Conservation (phyloP, 306 rosid species). For the Astragalus glycyphyllos region DNA sequence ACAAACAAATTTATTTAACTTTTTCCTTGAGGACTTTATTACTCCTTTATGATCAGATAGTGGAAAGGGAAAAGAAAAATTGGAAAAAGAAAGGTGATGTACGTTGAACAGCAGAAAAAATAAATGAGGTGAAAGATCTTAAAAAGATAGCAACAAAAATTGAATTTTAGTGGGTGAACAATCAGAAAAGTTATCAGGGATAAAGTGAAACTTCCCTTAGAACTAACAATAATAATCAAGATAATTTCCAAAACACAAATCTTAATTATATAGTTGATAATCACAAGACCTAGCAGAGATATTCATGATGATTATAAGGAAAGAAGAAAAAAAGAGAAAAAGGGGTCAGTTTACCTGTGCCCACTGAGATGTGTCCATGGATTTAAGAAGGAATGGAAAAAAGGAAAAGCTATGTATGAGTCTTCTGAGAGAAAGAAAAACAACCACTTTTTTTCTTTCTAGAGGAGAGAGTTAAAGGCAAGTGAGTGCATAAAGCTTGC, state of each 20-base stretch:
- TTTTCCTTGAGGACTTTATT: constrained; percentile 49
- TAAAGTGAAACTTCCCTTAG: constrained; percentile 40
- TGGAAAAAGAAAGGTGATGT: constrained; percentile 57
- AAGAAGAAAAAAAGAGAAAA: constrained; percentile 42
- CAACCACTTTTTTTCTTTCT: constrained; percentile 55
- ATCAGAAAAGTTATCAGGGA: constrained; percentile 46
- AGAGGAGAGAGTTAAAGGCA: constrained; percentile 70
- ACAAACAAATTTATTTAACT: constrained; percentile 51
- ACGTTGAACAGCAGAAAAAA: constrained; percentile 43
- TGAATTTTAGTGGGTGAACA: constrained; percentile 60
- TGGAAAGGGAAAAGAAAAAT: constrained; percentile 37
- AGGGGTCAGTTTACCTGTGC: constrained; percentile 77
- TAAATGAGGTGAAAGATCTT: constrained; percentile 48
- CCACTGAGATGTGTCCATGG: constrained; percentile 98
- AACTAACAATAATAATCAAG: constrained; percentile 52
- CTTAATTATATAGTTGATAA: constrained; percentile 50
- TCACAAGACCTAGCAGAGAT: constrained; percentile 39
- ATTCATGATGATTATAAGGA: constrained; percentile 57
- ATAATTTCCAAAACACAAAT: constrained; percentile 35
- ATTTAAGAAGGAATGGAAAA: constrained; percentile 55
- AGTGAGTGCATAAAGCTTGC: constrained; percentile 49
- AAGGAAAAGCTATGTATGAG: constrained; percentile 61
- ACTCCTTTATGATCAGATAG: constrained; percentile 55
- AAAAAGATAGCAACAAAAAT: constrained; percentile 50
- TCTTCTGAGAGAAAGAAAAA: constrained; percentile 60